A percentile compares a stretch with the other conserved stretches of the same genome.
Conservation (phyloP, 345 rosid genomes). For the Hibiscus syriacus region DNA sequence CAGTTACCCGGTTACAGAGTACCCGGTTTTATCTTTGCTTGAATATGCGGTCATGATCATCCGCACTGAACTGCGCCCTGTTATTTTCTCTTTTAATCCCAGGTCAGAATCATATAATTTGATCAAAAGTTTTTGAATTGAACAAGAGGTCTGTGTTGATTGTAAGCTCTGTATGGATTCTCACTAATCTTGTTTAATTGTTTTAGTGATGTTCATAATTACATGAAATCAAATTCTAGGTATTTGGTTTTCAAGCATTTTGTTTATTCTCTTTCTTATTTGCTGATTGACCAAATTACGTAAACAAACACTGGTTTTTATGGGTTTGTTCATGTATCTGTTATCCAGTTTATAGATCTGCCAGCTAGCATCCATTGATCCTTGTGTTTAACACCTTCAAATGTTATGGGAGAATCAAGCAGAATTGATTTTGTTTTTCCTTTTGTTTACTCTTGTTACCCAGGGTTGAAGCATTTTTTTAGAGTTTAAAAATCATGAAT, state of each 20-base stretch:
- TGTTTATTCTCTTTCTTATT: not conserved
- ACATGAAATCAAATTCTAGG: slow-evolving; percentile 21
- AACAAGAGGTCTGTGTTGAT: not conserved
- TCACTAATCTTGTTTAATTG: slow-evolving; percentile 3
- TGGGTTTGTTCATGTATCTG: not conserved
- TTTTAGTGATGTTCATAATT: not conserved
- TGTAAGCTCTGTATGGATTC: not conserved
- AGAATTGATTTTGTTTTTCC: too few relatives aligned
- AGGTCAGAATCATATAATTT: slow-evolving; percentile 6
- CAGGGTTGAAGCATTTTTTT: too few relatives aligned
- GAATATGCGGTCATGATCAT: slow-evolving; percentile 14
- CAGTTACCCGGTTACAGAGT: too few relatives aligned
- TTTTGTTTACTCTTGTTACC: too few relatives aligned
- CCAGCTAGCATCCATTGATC: not conserved
- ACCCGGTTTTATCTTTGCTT: slow-evolving; percentile 8
- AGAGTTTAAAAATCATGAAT: slow-evolving; percentile 20
- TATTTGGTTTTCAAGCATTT: not conserved
- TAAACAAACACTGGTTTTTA: too few relatives aligned
- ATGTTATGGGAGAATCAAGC: too few relatives aligned
- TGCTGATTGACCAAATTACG: not conserved
- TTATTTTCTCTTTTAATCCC: slow-evolving; percentile 13
- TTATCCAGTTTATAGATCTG: not conserved
- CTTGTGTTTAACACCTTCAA: too few relatives aligned
- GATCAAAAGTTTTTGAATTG: not conserved
- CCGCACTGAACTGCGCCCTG: slow-evolving; percentile 16